phyloP scores from a whole-genome alignment of 768 basidiomycete genomes.

The Panaeolus papilionaceus region DNA sequence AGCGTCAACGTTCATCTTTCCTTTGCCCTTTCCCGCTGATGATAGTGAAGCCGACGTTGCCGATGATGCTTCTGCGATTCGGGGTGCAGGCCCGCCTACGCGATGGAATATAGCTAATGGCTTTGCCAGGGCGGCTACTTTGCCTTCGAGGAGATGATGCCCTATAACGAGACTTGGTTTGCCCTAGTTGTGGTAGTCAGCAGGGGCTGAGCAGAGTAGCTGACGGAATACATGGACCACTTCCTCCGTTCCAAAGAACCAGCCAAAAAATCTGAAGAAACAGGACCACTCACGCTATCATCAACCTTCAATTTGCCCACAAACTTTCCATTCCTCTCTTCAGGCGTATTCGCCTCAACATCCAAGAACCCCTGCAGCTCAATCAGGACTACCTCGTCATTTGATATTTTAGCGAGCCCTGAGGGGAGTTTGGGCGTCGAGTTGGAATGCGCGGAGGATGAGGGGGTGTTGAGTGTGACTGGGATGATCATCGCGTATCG shows the following conservation, averaged over 20 bases:
- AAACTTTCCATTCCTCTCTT: conserved; percentile 69
- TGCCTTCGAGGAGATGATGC: conserved; percentile 91
- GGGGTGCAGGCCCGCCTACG: neutral
- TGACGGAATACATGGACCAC: no score
- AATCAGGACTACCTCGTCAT: conserved; percentile 81
- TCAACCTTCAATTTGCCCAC: conserved; percentile 81
- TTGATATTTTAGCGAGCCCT: conserved; percentile 72
- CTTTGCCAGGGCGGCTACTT: conserved; percentile 74
- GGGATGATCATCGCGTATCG: conserved; percentile 67
- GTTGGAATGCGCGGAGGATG: conserved; percentile 32
- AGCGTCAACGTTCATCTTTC: conserved; percentile 24
- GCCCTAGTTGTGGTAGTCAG: conserved; percentile 47
- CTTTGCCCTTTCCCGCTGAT: neutral
- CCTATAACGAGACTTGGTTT: conserved; percentile 85
- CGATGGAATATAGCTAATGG: conserved; percentile 81
- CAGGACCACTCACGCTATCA: conserved; percentile 52
- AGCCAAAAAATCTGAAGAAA: no score
- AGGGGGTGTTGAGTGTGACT: conserved; percentile 44
- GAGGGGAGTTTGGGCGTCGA: conserved; percentile 60
- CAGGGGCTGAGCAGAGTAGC: no score
- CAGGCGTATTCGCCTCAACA: conserved; percentile 57
- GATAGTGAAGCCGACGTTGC: neutral
- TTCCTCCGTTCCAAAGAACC: no score
- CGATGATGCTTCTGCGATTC: neutral
- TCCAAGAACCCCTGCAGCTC: conserved; percentile 89